Conservation (phyloP, 2,329 filamentous ascomycete genomes). For the Colletotrichum godetiae region DNA sequence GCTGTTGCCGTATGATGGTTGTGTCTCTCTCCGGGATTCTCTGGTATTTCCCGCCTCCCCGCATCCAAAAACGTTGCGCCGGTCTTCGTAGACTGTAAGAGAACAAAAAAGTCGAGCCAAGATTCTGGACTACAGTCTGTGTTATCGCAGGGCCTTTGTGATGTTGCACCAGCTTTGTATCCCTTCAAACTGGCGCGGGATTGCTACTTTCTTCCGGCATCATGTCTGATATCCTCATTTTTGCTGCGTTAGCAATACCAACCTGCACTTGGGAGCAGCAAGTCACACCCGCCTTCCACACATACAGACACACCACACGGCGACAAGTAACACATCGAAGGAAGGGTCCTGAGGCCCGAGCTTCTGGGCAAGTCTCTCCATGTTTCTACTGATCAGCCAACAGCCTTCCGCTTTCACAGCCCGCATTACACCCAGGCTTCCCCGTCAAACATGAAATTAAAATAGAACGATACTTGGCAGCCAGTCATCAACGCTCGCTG, state of each 20-base stretch:
- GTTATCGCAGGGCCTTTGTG: neutral
- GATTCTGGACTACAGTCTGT: neutral
- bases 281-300: neutral
- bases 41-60: neutral
- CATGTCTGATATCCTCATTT: too few relatives aligned
- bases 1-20: neutral
- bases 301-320: neutral
- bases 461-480: slow-evolving; percentile 18
- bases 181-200: neutral
- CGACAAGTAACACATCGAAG: neutral
- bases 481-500: neutral
- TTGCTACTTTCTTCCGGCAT: neutral
- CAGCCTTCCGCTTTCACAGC: neutral
- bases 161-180: neutral
- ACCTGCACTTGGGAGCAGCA: neutral
- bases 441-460: slow-evolving; percentile 7
- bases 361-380: slow-evolving; percentile 22
- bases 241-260: too few relatives aligned
- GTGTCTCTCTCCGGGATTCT: neutral
- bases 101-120: neutral
- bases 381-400: slow-evolving; percentile 22
- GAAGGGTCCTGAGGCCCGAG: slow-evolving; percentile 15
- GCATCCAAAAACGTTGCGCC: neutral
- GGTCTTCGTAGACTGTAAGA: neutral
- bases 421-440: neutral